Evolutionary conservation across 2,329 filamentous ascomycete species (phyloP).

Genomic region (Orbilia blumenaviensis): DNA sequence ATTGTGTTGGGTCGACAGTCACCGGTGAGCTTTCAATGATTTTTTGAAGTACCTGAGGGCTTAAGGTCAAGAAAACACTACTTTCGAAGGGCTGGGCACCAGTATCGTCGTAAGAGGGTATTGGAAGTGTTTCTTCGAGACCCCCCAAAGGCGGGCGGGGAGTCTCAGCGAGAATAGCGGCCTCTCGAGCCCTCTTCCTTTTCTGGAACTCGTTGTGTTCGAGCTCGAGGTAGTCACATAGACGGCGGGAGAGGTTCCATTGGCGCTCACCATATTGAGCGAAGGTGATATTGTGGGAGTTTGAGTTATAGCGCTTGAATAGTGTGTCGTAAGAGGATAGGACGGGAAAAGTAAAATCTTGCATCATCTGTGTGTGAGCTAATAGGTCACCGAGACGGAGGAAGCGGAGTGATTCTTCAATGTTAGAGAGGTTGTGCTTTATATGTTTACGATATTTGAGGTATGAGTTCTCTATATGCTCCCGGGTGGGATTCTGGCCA

Average conservation of each 20-base stretch:
- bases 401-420: conserved; percentile 43
- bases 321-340: conserved; percentile 46
- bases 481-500: conserved; percentile 32
- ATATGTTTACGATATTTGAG: conserved; percentile 46
- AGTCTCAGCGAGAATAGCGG: conserved; percentile 27
- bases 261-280: conserved; percentile 46
- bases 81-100: conserved; percentile 26
- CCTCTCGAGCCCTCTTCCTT: conserved; percentile 38
- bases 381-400: conserved; percentile 32
- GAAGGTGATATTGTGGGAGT: conserved; percentile 47
- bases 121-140: conserved; percentile 11
- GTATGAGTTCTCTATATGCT: conserved; percentile 46
- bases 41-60: conserved; percentile 36
- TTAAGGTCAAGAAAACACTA: conserved; percentile 39
- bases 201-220: conserved; percentile 48
- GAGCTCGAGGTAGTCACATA: conserved; percentile 44
- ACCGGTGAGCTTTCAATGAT: conserved; percentile 51
- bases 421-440: conserved; percentile 43
- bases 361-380: conserved; percentile 43
- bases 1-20: conserved; percentile 28
- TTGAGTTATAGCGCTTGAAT: conserved; percentile 40
- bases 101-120: conserved; percentile 9
- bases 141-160: conserved; percentile 14
- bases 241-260: conserved; percentile 40
- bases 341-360: conserved; percentile 48